Percentiles rank a stretch among this genome's conserved stretches.
Evolutionary conservation across 2,329 filamentous ascomycete genomes (phyloP).

Genomic region (Hypoxylon sp.): DNA sequence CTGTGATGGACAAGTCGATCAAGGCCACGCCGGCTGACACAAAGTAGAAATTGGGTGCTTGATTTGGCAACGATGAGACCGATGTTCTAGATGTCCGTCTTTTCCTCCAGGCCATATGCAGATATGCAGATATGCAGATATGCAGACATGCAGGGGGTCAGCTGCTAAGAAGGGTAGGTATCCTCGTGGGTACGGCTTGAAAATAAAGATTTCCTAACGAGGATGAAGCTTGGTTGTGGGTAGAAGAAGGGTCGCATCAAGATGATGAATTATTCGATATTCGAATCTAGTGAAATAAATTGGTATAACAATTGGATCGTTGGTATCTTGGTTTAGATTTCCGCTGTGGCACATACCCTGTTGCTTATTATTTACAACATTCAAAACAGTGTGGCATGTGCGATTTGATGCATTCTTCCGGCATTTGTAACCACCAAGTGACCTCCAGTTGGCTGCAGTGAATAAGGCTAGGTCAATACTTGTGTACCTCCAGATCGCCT

Average conservation of each 20-base stretch:
- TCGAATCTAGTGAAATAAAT: no score
- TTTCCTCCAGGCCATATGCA: slow-evolving; percentile 26
- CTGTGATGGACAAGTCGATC: slow-evolving; percentile 23
- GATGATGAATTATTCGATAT: slow-evolving; percentile 24
- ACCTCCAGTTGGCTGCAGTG: slow-evolving; percentile 6
- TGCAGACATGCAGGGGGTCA: slow-evolving; percentile 24
- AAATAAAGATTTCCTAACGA: slow-evolving; percentile 1
- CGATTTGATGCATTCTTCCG: slow-evolving; percentile 28
- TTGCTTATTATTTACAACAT: slow-evolving; percentile 14
- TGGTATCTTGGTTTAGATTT: slow-evolving; percentile 10
- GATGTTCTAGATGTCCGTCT: slow-evolving; percentile 28
- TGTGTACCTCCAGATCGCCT: slow-evolving; percentile 2
- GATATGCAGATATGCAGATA: no score
- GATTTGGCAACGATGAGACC: slow-evolving; percentile 16
- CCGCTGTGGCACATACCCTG: slow-evolving; percentile 28
- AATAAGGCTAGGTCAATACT: slow-evolving; percentile 5
- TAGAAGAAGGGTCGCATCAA: slow-evolving; percentile 13
- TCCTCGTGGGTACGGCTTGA: slow-evolving; percentile 22
- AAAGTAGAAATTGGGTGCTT: slow-evolving; percentile 14
- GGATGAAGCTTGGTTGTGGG: background rate
- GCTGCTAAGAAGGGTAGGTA: slow-evolving; percentile 33
- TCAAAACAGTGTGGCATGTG: slow-evolving; percentile 30
- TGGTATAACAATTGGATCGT: no score
- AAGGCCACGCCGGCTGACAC: slow-evolving; percentile 19
- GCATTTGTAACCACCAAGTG: slow-evolving; percentile 25